Evolutionary conservation across 108 stramenopile species (phyloP), one percentile per base, ranked within the genome.

Genomic region (Nitzschia inconspicua): DNA sequence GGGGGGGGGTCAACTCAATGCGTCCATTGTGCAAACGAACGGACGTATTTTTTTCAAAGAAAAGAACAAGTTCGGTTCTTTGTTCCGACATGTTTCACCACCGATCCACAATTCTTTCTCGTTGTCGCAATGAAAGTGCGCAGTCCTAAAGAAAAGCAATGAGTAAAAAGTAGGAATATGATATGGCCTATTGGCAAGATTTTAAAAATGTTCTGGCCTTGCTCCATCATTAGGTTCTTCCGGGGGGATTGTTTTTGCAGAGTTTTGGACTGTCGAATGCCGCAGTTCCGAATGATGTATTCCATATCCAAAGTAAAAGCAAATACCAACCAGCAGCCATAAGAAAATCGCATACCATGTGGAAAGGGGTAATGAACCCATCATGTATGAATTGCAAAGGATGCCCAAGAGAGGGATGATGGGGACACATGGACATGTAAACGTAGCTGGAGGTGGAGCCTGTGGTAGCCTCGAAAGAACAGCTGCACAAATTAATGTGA

Each of bases 381-480:
- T 79, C 82, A 83, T 83, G 46, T 68, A 78, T 10, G 70, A 66
- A 54, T 83, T 83, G 44, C 60, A 72, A 23, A 76, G 35, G 16
- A 83, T 83, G 14, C 82, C 82, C 54, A 75, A n/a, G 1, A 75
- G 36, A 5, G 82, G 82, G 13, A 83, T 61, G 19, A 55, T 35
- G 16, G 82, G 82, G 4, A 83, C 75, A 30, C 47, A 35, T 0
- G 82, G 82, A 39, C 77, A 83, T 4, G 56, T 44, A 58, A 83
- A 83, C 8, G 75, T 70, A 24, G 49, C 61, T 14, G 82, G 77
- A 4, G 70, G 63, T 27, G 63, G 30, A 16, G 32, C 10, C 28
- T 64, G 35, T 7, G 69, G 70, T 28, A 72, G 32, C 9, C 32
- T 19, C 11, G 23, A 59, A 16, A 70, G 46, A 7, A 54, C 22